phyloP scores from a whole-genome alignment of 2,329 filamentous ascomycete genomes.

The Colletotrichum agaves region DNA sequence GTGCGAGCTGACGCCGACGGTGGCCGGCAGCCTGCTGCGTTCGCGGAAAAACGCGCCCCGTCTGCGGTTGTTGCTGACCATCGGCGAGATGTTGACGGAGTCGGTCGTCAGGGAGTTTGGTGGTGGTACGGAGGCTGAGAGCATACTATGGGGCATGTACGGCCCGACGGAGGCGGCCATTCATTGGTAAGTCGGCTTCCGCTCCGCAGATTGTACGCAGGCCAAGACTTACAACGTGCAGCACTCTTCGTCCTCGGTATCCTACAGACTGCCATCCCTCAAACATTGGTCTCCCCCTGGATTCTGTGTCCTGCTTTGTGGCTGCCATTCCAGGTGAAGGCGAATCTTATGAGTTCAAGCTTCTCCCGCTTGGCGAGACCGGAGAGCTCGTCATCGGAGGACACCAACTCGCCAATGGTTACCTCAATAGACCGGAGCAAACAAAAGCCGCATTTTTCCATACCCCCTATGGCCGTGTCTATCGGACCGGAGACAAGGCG shows the following conservation, averaged over 20 bases:
- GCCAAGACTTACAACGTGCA: background rate
- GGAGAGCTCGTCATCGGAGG: conserved; percentile 88
- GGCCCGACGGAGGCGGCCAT: conserved; percentile 93
- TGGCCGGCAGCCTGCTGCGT: conserved; percentile 80
- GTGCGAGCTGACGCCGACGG: conserved; percentile 89
- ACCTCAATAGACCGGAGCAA: conserved; percentile 83
- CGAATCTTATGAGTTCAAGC: conserved; percentile 49
- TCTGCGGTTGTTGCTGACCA: conserved; percentile 80
- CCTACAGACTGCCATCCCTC: conserved; percentile 12
- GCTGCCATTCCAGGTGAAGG: conserved; percentile 58
- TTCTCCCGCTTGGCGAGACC: conserved; percentile 73
- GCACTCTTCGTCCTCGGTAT: conserved; percentile 12
- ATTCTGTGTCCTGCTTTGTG: conserved; percentile 83
- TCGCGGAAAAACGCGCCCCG: conserved; percentile 73
- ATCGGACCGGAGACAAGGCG: conserved; percentile 88
- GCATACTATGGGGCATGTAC: conserved; percentile 92
- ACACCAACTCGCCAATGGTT: conserved; percentile 80
- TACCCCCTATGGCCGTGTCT: conserved; percentile 75
- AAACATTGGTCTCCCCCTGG: conserved; percentile 81
- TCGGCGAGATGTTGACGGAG: conserved; percentile 90
- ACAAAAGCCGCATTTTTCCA: conserved; percentile 78
- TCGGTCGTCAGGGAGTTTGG: conserved; percentile 85
- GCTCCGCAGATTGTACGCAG: background rate
- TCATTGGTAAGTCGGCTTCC: conserved; percentile 67
- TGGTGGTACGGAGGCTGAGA: conserved; percentile 58